phyloP scores from a whole-genome alignment of 2,329 filamentous ascomycete species.

The Cadophora sp. region DNA sequence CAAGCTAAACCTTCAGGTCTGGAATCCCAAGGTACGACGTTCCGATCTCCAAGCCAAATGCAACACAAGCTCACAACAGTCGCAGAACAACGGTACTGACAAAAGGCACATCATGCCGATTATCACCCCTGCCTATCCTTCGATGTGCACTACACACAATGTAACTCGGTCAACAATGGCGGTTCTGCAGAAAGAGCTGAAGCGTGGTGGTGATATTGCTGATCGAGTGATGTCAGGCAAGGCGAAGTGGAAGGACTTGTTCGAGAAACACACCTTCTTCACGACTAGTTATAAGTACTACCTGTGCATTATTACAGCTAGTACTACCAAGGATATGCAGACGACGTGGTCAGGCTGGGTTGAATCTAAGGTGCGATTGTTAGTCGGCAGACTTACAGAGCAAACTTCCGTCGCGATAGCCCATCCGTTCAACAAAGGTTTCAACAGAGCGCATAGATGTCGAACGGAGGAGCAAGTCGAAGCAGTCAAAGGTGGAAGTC shows the following conservation, averaged over 20 bases:
- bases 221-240: conserved; percentile 81
- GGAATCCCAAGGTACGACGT: conserved; percentile 81
- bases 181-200: conserved; percentile 83
- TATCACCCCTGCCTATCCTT: conserved; percentile 96
- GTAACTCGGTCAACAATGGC: conserved; percentile 85
- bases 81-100: conserved; percentile 67
- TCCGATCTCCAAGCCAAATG: conserved; percentile 26
- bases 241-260: conserved; percentile 84
- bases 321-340: conserved; percentile 82
- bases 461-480: conserved; percentile 65
- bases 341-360: conserved; percentile 90
- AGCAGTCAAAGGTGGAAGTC: conserved; percentile 65
- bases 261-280: conserved; percentile 92
- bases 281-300: conserved; percentile 95
- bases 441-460: conserved; percentile 81
- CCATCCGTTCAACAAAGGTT: conserved; percentile 92
- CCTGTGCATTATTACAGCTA: conserved; percentile 83
- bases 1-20: conserved; percentile 81
- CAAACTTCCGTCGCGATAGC: conserved; percentile 82
- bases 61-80: conserved; percentile 58
- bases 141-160: conserved; percentile 97
- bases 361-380: conserved; percentile 87
- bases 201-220: conserved; percentile 77
- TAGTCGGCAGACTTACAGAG: conserved; percentile 83
- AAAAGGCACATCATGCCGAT: conserved; percentile 94